Evolutionary conservation across 2,329 filamentous ascomycete genomes (phyloP).

Genomic region (Malbranchea cinnamomea): DNA sequence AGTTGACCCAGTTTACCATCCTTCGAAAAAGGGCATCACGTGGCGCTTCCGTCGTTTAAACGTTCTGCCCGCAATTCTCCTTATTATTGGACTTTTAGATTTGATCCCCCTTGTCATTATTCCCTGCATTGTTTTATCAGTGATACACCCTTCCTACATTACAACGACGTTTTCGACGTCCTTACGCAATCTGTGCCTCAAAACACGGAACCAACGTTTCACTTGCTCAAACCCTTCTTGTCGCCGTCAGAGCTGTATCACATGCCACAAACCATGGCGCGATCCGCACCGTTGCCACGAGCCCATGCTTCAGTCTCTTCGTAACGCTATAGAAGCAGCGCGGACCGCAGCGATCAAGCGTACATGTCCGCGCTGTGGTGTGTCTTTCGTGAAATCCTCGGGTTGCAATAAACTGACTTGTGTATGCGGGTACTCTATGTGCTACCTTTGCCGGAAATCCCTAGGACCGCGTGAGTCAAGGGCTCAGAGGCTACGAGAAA

Average conservation of each 20-base stretch:
- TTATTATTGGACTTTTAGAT: conserved; percentile 29
- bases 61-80: conserved; percentile 37
- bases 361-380: conserved; percentile 80
- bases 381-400: conserved; percentile 79
- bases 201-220: conserved; percentile 61
- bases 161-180: conserved; percentile 41
- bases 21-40: conserved; percentile 34
- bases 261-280: conserved; percentile 67
- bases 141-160: conserved; percentile 35
- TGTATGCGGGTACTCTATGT: conserved; percentile 94
- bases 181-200: conserved; percentile 52
- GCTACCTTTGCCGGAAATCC: conserved; percentile 81
- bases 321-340: conserved; percentile 80
- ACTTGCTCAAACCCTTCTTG: conserved; percentile 58
- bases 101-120: conserved; percentile 33
- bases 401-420: conserved; percentile 97
- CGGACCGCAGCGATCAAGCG: conserved; percentile 91
- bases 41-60: conserved; percentile 44
- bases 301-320: conserved; percentile 62
- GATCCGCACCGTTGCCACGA: conserved; percentile 88
- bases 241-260: conserved; percentile 57
- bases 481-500: not conserved
- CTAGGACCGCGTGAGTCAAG: conserved; percentile 21
- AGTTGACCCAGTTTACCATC: conserved; percentile 60
- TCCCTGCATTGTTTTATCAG: too few species aligned